Conservation (phyloP, 2,329 filamentous ascomycete genomes). For the Aspergillus sp. region DNA sequence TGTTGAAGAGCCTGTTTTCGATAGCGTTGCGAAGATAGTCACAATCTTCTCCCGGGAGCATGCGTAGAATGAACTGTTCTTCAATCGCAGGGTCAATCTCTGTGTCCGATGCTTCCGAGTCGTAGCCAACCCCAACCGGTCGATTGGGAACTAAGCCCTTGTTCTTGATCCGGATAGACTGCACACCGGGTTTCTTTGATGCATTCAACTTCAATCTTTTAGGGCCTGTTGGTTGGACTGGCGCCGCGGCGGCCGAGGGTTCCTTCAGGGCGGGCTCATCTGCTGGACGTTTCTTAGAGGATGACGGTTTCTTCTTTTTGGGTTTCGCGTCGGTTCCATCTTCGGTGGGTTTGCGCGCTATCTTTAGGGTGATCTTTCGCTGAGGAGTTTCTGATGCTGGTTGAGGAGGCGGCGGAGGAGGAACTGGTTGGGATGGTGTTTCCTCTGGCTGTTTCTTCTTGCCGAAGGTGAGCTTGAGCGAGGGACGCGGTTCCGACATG, state of each 20-base stretch:
- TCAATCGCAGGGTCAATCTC: conserved; percentile 87
- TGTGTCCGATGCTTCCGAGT: conserved; percentile 89
- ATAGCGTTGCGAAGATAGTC: conserved; percentile 78
- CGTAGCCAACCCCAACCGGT: conserved; percentile 83
- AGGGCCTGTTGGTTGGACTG: conserved; percentile 25
- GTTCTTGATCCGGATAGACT: conserved; percentile 59
- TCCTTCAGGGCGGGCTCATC: conserved; percentile 27
- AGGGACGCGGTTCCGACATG: conserved; percentile 37
- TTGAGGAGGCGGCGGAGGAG: conserved; percentile 17
- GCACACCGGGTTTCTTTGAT: conserved; percentile 38
- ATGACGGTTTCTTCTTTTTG: conserved; percentile 36
- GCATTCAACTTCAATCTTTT: conserved; percentile 42
- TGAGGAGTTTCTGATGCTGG: conserved; percentile 25
- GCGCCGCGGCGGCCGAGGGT: conserved; percentile 17
- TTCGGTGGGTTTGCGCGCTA: conserved; percentile 30
- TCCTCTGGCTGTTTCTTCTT: conserved; percentile 35
- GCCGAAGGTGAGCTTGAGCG: conserved; percentile 43
- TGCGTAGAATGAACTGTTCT: conserved; percentile 84
- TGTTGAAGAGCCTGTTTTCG: conserved; percentile 73
- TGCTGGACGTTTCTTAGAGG: conserved; percentile 38
- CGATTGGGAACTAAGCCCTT: conserved; percentile 68
- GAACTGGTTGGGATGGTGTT: conserved; percentile 13
- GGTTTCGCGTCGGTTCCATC: conserved; percentile 17
- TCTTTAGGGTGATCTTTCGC: conserved; percentile 43
- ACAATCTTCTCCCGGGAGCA: conserved; percentile 80